phyloP scores from a whole-genome alignment of 2,329 filamentous ascomycete species.

The Akanthomyces lecanii region DNA sequence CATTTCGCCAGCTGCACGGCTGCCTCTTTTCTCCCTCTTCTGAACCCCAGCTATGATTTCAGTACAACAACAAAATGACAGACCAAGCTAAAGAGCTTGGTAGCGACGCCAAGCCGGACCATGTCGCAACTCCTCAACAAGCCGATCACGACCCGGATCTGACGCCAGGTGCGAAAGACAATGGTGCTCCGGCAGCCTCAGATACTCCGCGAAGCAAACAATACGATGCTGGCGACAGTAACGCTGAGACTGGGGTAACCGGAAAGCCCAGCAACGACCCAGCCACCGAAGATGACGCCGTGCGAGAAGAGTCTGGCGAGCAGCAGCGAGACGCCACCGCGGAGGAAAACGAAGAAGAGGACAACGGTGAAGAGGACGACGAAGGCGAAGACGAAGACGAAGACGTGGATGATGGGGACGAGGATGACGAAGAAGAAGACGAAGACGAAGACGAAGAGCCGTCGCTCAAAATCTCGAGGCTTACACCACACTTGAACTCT shows the following conservation, averaged over 20 bases:
- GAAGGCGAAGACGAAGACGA: conserved; percentile 40
- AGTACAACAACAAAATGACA: conserved; percentile 17
- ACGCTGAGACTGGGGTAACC: background rate
- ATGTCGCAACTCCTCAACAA: conserved; percentile 1
- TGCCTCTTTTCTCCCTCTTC: background rate
- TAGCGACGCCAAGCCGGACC: conserved; percentile 9
- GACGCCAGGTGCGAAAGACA: background rate
- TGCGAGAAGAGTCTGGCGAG: background rate
- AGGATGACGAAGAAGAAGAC: conserved; percentile 61
- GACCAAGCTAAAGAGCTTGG: conserved; percentile 16
- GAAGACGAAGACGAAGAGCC: conserved; percentile 93
- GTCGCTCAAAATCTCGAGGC: conserved; percentile 82
- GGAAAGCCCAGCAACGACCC: background rate
- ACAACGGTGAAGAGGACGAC: conserved; percentile 26
- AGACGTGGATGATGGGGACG: conserved; percentile 42
- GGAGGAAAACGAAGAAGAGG: conserved; percentile 25
- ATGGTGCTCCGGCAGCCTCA: background rate
- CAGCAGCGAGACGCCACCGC: conserved; percentile 21
- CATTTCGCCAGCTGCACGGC: background rate
- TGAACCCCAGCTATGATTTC: background rate
- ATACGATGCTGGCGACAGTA: background rate
- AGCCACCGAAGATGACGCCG: background rate
- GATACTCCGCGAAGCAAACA: background rate
- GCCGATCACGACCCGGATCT: background rate
- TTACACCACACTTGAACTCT: conserved; percentile 73